A percentile compares a stretch with the other conserved stretches of the same genome.
These are phyloP conservation scores for Kazachstania martiniae DNA, from an alignment of 805 yeast genomes.

Conservation along the genomic window DNA sequence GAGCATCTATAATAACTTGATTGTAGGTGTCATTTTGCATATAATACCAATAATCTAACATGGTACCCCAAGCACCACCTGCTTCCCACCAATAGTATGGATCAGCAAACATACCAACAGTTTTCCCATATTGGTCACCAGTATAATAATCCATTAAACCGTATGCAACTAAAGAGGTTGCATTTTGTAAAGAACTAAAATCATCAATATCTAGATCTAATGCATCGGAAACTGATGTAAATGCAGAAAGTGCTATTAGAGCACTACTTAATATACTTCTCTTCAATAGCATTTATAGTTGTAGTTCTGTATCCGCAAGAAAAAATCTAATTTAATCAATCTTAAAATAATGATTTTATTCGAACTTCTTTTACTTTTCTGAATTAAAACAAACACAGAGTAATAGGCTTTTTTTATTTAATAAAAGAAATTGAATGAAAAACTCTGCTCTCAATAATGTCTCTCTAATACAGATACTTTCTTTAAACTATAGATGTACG, in stretches of 20 bases:
- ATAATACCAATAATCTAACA: conserved; percentile 67
- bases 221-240: conserved; percentile 4
- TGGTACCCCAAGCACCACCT: conserved; percentile 87
- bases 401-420: no score
- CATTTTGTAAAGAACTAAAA: conserved; percentile 30
- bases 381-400: no score
- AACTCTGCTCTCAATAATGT: no score
- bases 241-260: neutral
- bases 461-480: no score
- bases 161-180: conserved; percentile 47
- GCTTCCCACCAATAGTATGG: conserved; percentile 99
- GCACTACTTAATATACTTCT: no score
- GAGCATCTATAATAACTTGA: conserved; percentile 44
- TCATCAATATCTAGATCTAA: conserved; percentile 23
- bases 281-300: no score
- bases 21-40: conserved; percentile 63
- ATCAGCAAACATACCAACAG: conserved; percentile 73
- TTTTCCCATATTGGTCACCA: conserved; percentile 58
- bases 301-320: no score
- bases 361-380: no score
- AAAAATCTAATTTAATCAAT: no score
- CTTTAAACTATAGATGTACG: no score
- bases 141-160: conserved; percentile 80
- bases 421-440: no score
- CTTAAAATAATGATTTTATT: no score